Base-by-base conservation (phyloP, 2,329 filamentous ascomycete genomes). In the Phoma sp. region DNA sequence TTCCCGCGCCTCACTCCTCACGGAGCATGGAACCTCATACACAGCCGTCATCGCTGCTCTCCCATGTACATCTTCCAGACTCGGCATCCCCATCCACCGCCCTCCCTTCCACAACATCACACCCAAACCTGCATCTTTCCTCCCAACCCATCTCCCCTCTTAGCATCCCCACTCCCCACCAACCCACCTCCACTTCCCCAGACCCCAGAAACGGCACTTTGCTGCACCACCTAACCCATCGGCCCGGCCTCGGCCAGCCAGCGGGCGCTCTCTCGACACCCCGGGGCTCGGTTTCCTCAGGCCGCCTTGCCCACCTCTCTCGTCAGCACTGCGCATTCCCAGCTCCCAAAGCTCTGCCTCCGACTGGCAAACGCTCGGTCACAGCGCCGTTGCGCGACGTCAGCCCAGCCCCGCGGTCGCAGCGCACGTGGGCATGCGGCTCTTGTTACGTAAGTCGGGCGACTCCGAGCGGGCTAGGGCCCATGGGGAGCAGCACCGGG, bases 401-500 rank as follows among this genome's bases (percentile, higher is more conserved):
- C 42, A 46, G 37, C 46, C 52, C 30, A 47, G 46, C 13, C 7
- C 5, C 11, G 10, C 14, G 30, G 25, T 18, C 30, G 22, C 46
- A 7, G 7, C 33, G 25, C 27, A 39, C 39, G 33, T 42, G 37
- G 41, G 14, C 42, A 41, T 46, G 52, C 9, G 42, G 41, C 32
- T 32, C 18, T 24, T 2, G 33, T 50, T 50, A 55, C 52, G 52
- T 55, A 55, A 55, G 24, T 50, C 46, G 46, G 46, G 10, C 24
- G 38, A 8, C 39, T 50, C 52, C 52, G 46, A 55, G 13, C 8
- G 13, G 32, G 32, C 37, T 37, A 46, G 35, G 14, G 30, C 52
- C 52, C 46, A 55, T 50, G 46, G 46, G 52, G 46, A 11, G 29
- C 10, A 9, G 44, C 35, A 29, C 36, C 40, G 27, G 6, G 24